phyloP scores from a whole-genome alignment of 352 stramenopile species.

The Phytophthora megakarya region DNA sequence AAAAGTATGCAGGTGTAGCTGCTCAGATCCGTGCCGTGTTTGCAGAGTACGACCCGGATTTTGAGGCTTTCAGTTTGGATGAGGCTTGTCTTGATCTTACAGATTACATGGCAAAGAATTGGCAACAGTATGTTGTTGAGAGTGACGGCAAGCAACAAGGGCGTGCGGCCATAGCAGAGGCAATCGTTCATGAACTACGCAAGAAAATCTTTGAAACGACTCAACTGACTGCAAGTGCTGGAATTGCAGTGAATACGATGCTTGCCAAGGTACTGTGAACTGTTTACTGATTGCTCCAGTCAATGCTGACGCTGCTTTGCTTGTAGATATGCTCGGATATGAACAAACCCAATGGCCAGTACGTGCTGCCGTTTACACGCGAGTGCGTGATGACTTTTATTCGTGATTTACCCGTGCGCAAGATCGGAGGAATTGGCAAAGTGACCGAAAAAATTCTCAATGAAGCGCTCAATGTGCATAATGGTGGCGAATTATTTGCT shows the following conservation, averaged over 20 bases:
- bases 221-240: slow-evolving; percentile 93
- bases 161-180: slow-evolving; percentile 44
- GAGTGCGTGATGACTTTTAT: slow-evolving; percentile 89
- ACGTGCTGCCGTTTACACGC: slow-evolving; percentile 83
- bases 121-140: slow-evolving; percentile 46
- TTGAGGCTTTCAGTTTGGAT: slow-evolving; percentile 92
- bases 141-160: slow-evolving; percentile 4
- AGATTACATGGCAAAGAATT: slow-evolving; percentile 79
- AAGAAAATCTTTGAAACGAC: slow-evolving; percentile 83
- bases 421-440: slow-evolving; percentile 95
- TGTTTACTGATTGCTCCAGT: not conserved
- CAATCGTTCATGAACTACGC: slow-evolving; percentile 86
- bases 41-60: slow-evolving; percentile 93
- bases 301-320: slow-evolving; percentile 7
- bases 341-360: slow-evolving; percentile 98
- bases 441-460: slow-evolving; percentile 94
- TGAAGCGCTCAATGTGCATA: slow-evolving; percentile 81
- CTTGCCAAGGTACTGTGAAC: slow-evolving; percentile 87
- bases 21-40: slow-evolving; percentile 85
- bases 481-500: slow-evolving; percentile 75
- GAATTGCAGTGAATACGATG: slow-evolving; percentile 91
- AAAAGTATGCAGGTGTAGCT: slow-evolving; percentile 89
- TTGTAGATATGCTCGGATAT: slow-evolving; percentile 92
- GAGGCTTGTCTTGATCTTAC: slow-evolving; percentile 96
- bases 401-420: slow-evolving; percentile 86